phyloP scores from a whole-genome alignment of 768 basidiomycete genomes.

The Boletus coccyginus region DNA sequence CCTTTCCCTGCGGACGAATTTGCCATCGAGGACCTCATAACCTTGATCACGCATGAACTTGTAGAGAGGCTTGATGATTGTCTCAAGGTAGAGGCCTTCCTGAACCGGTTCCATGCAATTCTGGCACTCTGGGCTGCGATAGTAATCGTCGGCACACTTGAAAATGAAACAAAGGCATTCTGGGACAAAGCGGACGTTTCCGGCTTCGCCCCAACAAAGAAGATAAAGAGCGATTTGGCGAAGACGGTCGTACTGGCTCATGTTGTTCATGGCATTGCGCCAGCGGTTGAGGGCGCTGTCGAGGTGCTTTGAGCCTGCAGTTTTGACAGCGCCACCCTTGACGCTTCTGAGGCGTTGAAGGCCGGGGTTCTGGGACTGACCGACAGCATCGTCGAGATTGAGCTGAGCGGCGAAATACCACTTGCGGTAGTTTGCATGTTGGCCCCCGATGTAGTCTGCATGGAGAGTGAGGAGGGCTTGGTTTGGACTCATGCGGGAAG shows the following conservation, averaged over 20 bases:
- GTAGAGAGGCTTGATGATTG: conserved; percentile 93
- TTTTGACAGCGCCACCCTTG: conserved; percentile 53
- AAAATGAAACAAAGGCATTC: conserved; percentile 99
- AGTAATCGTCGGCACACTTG: conserved; percentile 99
- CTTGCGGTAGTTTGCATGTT: conserved; percentile 98
- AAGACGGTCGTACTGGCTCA: conserved; percentile 98
- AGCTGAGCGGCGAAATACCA: conserved; percentile 99
- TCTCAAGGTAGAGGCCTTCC: conserved; percentile 89
- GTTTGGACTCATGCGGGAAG: conserved; percentile 97
- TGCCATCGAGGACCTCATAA: conserved; percentile 93
- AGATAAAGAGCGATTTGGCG: conserved; percentile 95
- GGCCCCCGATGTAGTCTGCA: conserved; percentile 98
- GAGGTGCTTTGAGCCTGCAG: conserved; percentile 71
- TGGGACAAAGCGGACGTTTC: conserved; percentile 95
- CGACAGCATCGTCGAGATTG: conserved; percentile 98
- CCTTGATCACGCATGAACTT: conserved; percentile 96
- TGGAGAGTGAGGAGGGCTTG: conserved; percentile 96
- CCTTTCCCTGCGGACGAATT: conserved; percentile 90
- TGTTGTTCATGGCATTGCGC: conserved; percentile 98
- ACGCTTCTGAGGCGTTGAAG: conserved; percentile 85
- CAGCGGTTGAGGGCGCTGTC: conserved; percentile 93
- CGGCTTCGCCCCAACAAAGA: conserved; percentile 98
- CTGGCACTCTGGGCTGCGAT: conserved; percentile 97
- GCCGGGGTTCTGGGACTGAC: conserved; percentile 91
- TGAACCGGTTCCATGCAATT: conserved; percentile 89